Evolutionary conservation across 192 early-diverging fungal species (phyloP), one percentile per base, ranked within the genome.

Genomic region (Pilobolus umbonatus): DNA sequence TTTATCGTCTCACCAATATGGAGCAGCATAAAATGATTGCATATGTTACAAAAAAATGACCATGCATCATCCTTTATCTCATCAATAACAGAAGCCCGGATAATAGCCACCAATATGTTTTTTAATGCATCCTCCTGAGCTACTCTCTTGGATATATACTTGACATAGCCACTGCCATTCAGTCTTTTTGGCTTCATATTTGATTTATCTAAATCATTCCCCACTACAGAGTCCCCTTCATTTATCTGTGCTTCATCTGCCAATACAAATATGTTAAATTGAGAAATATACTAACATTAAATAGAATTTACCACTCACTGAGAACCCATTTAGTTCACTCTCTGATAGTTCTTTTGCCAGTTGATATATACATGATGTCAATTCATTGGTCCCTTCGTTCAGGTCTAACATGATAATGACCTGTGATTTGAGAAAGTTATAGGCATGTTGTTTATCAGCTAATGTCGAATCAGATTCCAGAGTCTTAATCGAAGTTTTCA

Each of bases 1-100:
- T 88, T 79, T 17, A 87, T 53, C 0, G 79, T 73, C 52, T 94
- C 91, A 17, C 77, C 80, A 17, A 91, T 73, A 57, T 82, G 73
- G 29, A 94, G 69, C 19, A 92, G 53, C 7, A 86, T 83, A 78
- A 94, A 91, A 60, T 94, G 88, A 19, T 80, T 72, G 42, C 84
- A 81, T 15, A 91, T 45, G 48, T 82, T 72, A 36, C 83, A 72
- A 28, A 91, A 73, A 52, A 88, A 75, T 1, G 72, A 57, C 78
- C 75, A 80, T 0, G 88, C 85, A 48, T 86, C 77, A 0, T 80
- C 83, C 26, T 74, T 67, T 6, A 90, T 59, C 15, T 79, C 76
- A 11, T 76, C 75, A 54, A 85, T 69, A 12, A 75, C 72, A 0
- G 83, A 74, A 3, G 87, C 85, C 24, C 69, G 73, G 66, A 93